Base-by-base conservation (phyloP, 2,329 filamentous ascomycete species). In the Macroventuria anomochaeta region DNA sequence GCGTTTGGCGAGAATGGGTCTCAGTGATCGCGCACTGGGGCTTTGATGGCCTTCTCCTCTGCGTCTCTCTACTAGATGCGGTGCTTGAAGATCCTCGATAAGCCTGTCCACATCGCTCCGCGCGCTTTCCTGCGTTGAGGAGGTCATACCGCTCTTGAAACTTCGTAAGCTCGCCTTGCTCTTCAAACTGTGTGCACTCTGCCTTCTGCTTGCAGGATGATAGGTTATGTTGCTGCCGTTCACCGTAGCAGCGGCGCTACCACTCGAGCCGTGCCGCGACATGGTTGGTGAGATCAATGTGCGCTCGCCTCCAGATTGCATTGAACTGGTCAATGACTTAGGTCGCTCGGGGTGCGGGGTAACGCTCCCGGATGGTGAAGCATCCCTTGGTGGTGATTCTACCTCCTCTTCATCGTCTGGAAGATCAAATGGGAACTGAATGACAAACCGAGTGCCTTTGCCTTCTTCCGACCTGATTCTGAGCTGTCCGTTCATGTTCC, bases 401-500 rank as follows among this genome's bases (percentile, higher is more conserved):
- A 5, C 23, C 8, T 40, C 42, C n/a, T 42, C 34, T 32, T 69
- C 72, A 7, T 66, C 64, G n/a, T 78, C 72, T 0, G 85, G 86
- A 1, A 93, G 69, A 7, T 86, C 80, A 59, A 96, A 95, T 0
- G 89, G 88, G 25, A 96, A 77, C 58, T 90, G 85, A 20, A 96
- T 85, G 17, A 91, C 86, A 59, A 96, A 96, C 46, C 89, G 83
- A 15, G 91, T 93, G 0, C 93, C 92, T 63, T 88, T 89, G 2
- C 89, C 89, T 68, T 89, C 83, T 65, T 95, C 90, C 0, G 91
- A 96, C 65, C 92, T 93, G 1, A 96, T 77, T 1, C 91, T 85
- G 25, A 96, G 75, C 66, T 96, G 92, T 0, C 92, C 93, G 53
- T 93, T 88, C 90, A 96, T 95, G 67, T 92, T 96, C n/a, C 87